Conservation (phyloP, 257 asterid genomes). For the Gentiana dahurica region DNA sequence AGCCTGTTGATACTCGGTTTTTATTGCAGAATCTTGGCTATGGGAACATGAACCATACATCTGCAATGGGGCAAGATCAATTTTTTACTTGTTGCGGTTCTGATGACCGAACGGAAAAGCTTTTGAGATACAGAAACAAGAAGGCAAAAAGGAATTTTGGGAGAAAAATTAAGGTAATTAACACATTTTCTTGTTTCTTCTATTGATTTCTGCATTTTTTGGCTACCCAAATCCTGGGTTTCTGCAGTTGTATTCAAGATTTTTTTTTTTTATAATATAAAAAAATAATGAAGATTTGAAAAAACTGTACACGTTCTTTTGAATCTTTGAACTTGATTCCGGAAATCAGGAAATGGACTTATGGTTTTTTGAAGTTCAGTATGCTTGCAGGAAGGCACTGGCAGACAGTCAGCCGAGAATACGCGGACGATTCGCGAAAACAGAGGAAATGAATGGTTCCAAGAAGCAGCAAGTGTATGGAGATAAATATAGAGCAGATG, state of each 20-base stretch:
- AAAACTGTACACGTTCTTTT: background rate
- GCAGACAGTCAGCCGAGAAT: constrained; percentile 92
- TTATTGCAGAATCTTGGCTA: constrained; percentile 74
- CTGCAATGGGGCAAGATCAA: constrained; percentile 39
- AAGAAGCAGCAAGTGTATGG: constrained; percentile 27
- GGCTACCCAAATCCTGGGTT: background rate
- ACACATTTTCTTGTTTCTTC: background rate
- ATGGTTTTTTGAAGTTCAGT: constrained; percentile 27
- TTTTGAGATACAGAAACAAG: constrained; percentile 76
- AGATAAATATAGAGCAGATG: constrained; percentile 12
- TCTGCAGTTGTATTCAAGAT: background rate
- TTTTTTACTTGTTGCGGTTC: constrained; percentile 27
- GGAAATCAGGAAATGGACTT: constrained; percentile 1
- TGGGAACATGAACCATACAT: constrained; percentile 29
- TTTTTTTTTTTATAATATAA: background rate
- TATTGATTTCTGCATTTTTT: background rate
- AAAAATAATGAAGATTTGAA: too few relatives aligned
- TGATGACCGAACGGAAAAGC: constrained; percentile 76
- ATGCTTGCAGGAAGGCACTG: constrained; percentile 94
- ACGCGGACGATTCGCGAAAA: constrained; percentile 84
- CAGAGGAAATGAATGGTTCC: constrained; percentile 38
- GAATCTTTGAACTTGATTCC: too few relatives aligned
- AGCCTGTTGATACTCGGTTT: constrained; percentile 56
- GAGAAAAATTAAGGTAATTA: constrained; percentile 68
- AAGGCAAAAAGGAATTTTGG: constrained; percentile 83